These are phyloP conservation scores for Suhomyces vadensis DNA, from an alignment of 805 yeast species.

Conservation along the genomic window DNA sequence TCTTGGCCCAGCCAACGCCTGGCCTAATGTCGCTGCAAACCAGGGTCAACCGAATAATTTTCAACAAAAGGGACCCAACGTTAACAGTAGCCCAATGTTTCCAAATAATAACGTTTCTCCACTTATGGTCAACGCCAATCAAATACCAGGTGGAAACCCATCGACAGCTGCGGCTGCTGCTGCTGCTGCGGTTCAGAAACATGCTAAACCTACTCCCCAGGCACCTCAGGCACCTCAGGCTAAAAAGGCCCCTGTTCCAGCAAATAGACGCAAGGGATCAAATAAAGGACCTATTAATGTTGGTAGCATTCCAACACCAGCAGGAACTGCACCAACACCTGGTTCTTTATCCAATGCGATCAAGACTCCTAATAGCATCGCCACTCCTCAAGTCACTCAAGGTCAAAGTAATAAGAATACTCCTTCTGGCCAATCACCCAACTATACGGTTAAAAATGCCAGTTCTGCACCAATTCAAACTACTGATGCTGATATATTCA, in stretches of 20 bases:
- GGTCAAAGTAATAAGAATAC: constrained; percentile 43
- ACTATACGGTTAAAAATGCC: constrained; percentile 15
- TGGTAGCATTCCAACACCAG: constrained; percentile 37
- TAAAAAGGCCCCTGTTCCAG: constrained; percentile 14
- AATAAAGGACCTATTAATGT: constrained; percentile 25
- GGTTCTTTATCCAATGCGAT: constrained; percentile 39
- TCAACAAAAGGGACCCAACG: constrained; percentile 10
- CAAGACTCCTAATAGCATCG: constrained; percentile 45
- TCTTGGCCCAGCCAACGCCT: constrained; percentile 14
- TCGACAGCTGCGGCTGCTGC: constrained; percentile 1
- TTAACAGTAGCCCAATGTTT: constrained; percentile 29
- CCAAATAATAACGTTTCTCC: constrained; percentile 20
- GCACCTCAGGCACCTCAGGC: constrained; percentile 12
- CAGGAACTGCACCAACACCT: constrained; percentile 38
- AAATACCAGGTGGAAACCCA: constrained; percentile 4
- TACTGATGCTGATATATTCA: constrained; percentile 23
- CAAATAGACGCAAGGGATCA: constrained; percentile 21
- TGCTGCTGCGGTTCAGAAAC: constrained; percentile 6
- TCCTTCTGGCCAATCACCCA: constrained; percentile 41
- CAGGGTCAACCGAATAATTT: constrained; percentile 6
- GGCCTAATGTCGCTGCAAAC: constrained; percentile 17
- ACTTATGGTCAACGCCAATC: constrained; percentile 7
- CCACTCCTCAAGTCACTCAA: constrained; percentile 42
- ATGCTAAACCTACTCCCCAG: constrained; percentile 3
- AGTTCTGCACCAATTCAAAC: constrained; percentile 10